Conservation (phyloP, 345 rosid genomes). For the Lepidium africanum region DNA sequence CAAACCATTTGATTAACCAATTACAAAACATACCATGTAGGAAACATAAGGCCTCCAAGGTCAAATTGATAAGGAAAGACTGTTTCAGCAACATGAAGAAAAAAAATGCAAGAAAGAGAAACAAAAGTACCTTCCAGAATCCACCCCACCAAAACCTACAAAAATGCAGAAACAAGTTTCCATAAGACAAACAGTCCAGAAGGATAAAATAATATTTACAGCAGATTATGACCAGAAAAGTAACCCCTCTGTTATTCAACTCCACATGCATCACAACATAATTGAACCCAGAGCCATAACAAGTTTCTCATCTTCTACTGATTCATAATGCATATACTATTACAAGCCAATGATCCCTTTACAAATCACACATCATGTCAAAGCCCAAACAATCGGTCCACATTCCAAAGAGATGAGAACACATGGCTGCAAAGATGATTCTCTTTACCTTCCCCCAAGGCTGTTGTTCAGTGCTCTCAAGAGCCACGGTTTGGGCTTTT, state of each 20-base stretch:
- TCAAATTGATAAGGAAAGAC: neutral
- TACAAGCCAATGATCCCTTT: neutral
- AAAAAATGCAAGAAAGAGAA: neutral
- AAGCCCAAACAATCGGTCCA: neutral
- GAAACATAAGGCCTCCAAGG: neutral
- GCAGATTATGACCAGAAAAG: neutral
- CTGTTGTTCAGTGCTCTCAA: constrained; percentile 71
- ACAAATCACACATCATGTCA: neutral
- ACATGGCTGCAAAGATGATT: neutral
- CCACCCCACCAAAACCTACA: constrained; percentile 99
- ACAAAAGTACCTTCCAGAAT: constrained; percentile 82
- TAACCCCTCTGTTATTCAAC: neutral
- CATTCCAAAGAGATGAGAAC: neutral
- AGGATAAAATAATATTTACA: neutral
- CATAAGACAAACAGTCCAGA: constrained; percentile 10
- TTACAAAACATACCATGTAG: neutral
- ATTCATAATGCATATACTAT: neutral
- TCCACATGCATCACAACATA: constrained; percentile 5
- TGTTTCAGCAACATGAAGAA: neutral
- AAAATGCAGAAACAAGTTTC: constrained; percentile 13
- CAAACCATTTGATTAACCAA: constrained; percentile 16
- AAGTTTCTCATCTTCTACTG: constrained; percentile 1
- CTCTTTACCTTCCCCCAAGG: constrained; percentile 82
- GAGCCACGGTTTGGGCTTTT: constrained; percentile 80
- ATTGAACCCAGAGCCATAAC: neutral